Percentiles rank a stretch among this genome's conserved stretches.
phyloP scores from a whole-genome alignment of 768 basidiomycete species.

The Filobasidium floriforme region DNA sequence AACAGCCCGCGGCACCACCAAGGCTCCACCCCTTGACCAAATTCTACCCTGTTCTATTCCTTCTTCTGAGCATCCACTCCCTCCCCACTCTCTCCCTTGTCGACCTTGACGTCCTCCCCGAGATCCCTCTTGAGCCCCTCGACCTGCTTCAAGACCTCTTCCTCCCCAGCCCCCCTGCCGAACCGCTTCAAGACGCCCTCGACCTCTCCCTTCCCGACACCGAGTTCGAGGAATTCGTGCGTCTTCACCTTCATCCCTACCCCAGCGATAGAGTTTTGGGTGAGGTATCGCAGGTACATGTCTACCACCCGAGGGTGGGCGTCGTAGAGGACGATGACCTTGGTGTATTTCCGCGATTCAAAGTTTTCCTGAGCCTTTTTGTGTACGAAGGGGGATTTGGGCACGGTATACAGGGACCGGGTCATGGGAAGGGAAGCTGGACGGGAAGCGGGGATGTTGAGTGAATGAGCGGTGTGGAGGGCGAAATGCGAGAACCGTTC shows the following conservation, averaged over 20 bases:
- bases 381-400: conserved; percentile 75
- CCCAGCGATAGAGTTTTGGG: conserved; percentile 67
- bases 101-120: conserved; percentile 14
- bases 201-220: conserved; percentile 49
- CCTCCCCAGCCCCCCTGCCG: background rate
- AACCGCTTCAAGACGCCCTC: conserved; percentile 21
- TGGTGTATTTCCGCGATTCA: conserved; percentile 70
- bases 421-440: conserved; percentile 63
- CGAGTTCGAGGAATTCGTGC: conserved; percentile 62
- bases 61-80: background rate
- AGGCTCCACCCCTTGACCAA: background rate
- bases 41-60: background rate
- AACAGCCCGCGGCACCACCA: too few relatives aligned
- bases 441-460: conserved; percentile 69
- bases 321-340: conserved; percentile 85
- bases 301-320: conserved; percentile 69
- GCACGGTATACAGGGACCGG: conserved; percentile 76
- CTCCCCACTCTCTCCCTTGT: conserved; percentile 2
- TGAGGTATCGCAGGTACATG: conserved; percentile 70
- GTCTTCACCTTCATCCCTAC: conserved; percentile 76
- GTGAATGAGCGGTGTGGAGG: conserved; percentile 70
- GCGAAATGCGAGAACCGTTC: conserved; percentile 78
- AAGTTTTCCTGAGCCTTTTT: conserved; percentile 97
- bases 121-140: conserved; percentile 19
- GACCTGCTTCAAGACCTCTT: conserved; percentile 17